Base-by-base conservation (phyloP, 202 grass and related monocot genomes). In the Setaria viridis region DNA sequence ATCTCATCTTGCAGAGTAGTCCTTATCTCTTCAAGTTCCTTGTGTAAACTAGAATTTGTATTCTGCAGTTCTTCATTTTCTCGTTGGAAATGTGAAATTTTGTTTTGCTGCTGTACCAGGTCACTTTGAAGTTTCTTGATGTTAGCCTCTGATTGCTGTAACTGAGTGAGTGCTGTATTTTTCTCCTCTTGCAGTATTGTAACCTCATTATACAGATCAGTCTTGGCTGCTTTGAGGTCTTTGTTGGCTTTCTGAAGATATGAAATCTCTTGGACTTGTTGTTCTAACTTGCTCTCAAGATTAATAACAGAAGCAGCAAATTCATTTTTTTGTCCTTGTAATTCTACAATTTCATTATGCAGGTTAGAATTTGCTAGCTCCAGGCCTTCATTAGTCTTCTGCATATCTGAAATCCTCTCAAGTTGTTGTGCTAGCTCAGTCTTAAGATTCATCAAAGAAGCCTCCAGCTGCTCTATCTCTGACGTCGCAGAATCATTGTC, bases 401-500 rank as follows among this genome's bases (percentile, higher is more conserved):
- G 32, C 80, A 87, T 86, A 64, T 89, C 33, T 25, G 64, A 87
- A 76, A 89, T 81, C 35, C 15, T 45, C 50, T 87, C 21, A 30
- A 80, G 76, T 72, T 89, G 70, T 9, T 81, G 83, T 80, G 66
- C 21, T 19, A 88, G 58, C 29, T 90, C 56, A 15, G 60, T 80
- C 73, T 90, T 87, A 79, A 89, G 83, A 72, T 92, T 88, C 74
- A 82, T 62, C 66, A 90, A 58, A 85, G 81, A 86, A 80, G 46
- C 80, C 48, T 83, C 86, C 76, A 88, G 57, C 43, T 78, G 39
- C 11, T 93, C 68, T 75, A 85, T 57, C 77, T 95, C 46, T 85
- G 79, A 84, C 37, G 20, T 41, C 2, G 81, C 35, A 71, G 54
- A 58, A 69, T 80, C 39, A 4, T 6, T 41, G 5, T 41, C 39